Evolutionary conservation across 495 filamentous ascomycete genomes (phyloP), one percentile per base, ranked within the genome.

Genomic region (Polyplosphaeria fusca): DNA sequence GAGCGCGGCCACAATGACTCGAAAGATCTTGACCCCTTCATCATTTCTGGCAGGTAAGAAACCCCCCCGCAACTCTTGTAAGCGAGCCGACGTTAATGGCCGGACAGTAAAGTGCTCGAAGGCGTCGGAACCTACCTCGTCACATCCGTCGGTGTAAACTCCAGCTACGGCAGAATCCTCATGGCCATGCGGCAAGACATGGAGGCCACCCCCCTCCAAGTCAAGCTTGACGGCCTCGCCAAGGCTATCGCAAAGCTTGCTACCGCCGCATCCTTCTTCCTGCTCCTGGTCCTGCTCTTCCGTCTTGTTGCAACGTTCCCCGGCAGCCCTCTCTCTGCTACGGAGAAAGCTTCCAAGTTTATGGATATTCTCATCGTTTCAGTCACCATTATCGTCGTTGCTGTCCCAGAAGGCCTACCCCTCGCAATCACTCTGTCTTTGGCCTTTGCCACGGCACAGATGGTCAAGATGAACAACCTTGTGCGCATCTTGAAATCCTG

Each of bases 231-330:
- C 65, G 76, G 86, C 28, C 80, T 96, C 52, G 92, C 92, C 39
- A 88, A 93, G 66, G 89, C 89, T 62, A 96, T 97, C 51, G 91
- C 92, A 11, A 96, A 96, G 71, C 82, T 96, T 24, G 92, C 91
- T 69, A 82, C 82, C 60, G 86, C 86, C 45, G 85, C 90, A 53
- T 92, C 88, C 58, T 76, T 92, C 30, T 75, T 96, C 18, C 74
- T 96, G 23, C 95, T 97, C 65, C 72, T 92, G 43, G 88, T 95
- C 19, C 78, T 95, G 5, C 88, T 95, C 71, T 95, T 96, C 79
- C 84, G 89, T 64, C 95, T 96, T 66, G 73, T 89, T 16, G 86
- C 81, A 39, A 71, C 80, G 11, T 75, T 97, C 14, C 80, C 82
- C 3, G 55, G 80, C 19, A 82, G 84, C 53, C 51, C 71, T 5